phyloP scores from a whole-genome alignment of 768 basidiomycete genomes.

The Phanerochaete carnosa region DNA sequence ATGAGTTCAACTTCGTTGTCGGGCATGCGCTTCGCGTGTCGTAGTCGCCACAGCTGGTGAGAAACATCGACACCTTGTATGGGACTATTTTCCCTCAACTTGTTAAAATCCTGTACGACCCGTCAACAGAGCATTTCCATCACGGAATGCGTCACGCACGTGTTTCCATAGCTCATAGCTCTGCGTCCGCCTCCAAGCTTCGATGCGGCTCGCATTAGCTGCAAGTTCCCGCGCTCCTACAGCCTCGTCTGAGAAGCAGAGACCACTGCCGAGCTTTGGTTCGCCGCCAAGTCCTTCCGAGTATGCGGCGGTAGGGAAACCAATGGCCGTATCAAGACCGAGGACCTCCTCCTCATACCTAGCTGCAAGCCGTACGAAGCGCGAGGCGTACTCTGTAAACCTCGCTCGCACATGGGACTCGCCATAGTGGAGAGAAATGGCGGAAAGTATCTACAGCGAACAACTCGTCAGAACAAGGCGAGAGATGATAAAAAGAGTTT shows the following conservation, averaged over 20 bases:
- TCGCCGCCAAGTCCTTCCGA: slow-evolving; percentile 37
- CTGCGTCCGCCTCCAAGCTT: slow-evolving; percentile 87
- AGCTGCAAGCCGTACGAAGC: slow-evolving; percentile 88
- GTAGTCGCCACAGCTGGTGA: slow-evolving; percentile 83
- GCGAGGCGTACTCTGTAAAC: slow-evolving; percentile 83
- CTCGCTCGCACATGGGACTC: slow-evolving; percentile 84
- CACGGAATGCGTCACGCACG: slow-evolving; percentile 40
- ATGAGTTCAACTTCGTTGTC: slow-evolving; percentile 76
- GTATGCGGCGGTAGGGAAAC: slow-evolving; percentile 60
- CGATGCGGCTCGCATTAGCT: slow-evolving; percentile 79
- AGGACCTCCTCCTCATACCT: slow-evolving; percentile 83
- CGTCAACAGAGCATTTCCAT: background rate
- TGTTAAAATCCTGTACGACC: slow-evolving; percentile 61
- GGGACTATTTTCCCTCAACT: slow-evolving; percentile 46
- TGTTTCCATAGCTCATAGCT: slow-evolving; percentile 70
- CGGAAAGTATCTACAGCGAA: slow-evolving; percentile 62
- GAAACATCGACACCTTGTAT: slow-evolving; percentile 80
- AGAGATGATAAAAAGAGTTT: background rate
- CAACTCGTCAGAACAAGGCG: background rate
- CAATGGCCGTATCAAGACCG: slow-evolving; percentile 67
- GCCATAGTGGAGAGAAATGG: slow-evolving; percentile 90
- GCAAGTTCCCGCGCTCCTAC: slow-evolving; percentile 66
- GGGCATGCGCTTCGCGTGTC: slow-evolving; percentile 65
- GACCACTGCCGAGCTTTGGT: slow-evolving; percentile 72
- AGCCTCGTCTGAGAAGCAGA: slow-evolving; percentile 72